Percentiles rank a stretch among this genome's conserved stretches.
phyloP scores from a whole-genome alignment of 805 yeast genomes.

The Candida awuae region DNA sequence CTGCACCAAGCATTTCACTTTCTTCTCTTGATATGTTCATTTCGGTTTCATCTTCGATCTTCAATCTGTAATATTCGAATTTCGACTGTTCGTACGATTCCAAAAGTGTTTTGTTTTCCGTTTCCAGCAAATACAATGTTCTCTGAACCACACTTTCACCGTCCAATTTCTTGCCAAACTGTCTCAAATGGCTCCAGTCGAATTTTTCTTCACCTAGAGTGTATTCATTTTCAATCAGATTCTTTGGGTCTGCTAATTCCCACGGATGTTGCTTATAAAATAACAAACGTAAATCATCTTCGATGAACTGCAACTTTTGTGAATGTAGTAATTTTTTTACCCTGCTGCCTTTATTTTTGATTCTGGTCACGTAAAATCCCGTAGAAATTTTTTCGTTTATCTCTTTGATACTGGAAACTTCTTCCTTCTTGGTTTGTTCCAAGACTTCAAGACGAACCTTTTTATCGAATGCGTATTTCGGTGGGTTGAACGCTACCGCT shows the following conservation, averaged over 20 bases:
- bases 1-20: conserved; percentile 76
- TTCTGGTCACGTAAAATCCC: conserved; percentile 40
- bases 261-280: conserved; percentile 95
- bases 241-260: conserved; percentile 90
- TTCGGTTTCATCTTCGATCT: conserved; percentile 78
- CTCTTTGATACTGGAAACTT: conserved; percentile 16
- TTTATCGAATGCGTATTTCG: conserved; percentile 52
- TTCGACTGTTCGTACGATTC: conserved; percentile 83
- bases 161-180: conserved; percentile 64
- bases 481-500: conserved; percentile 79
- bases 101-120: conserved; percentile 31
- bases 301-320: conserved; percentile 49
- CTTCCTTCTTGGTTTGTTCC: conserved; percentile 18
- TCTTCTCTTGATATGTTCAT: conserved; percentile 71
- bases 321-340: conserved; percentile 37
- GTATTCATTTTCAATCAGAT: conserved; percentile 68
- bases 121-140: conserved; percentile 46
- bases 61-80: conserved; percentile 76
- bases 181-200: conserved; percentile 79
- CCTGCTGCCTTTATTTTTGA: conserved; percentile 31
- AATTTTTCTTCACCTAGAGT: conserved; percentile 37
- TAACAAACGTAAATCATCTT: conserved; percentile 73
- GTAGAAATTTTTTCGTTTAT: conserved; percentile 8
- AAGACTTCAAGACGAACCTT: conserved; percentile 29
- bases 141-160: conserved; percentile 87